Evolutionary conservation across 495 filamentous ascomycete species (phyloP), one percentile per base, ranked within the genome.

Genomic region (Apodospora peruviana): DNA sequence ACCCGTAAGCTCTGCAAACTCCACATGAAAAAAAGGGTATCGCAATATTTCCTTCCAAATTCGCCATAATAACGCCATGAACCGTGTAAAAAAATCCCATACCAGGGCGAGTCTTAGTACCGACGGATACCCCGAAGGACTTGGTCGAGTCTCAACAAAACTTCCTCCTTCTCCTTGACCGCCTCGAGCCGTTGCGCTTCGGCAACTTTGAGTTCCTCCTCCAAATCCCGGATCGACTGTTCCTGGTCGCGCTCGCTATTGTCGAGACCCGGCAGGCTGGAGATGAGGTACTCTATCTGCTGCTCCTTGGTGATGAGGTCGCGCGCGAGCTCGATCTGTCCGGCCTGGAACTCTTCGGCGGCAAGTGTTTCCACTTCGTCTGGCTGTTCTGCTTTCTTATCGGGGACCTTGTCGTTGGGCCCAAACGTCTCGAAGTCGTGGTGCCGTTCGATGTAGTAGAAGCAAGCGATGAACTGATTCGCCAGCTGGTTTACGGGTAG

Each of bases 261-360:
- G 16, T 87, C 87, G 40, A 96, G 80, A 0, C 93, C 93, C 0
- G 93, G 93, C n/a, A 98, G 69, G 14, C 77, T 76, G 2, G 79
- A 83, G 52, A 96, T 89, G 47, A 98, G 67, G 20, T 81, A 74
- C 70, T 98, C 93, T 56, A 97, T 93, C 77, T 96, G 90, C 72
- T 96, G 89, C 55, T 91, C 87, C 67, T 96, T 90, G 47, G 88
- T 68, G 43, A 98, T 84, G 0, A 98, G 74, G 59, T 96, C 91
- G 12, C 83, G 82, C 16, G 90, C 88, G 17, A 98, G 75, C 62
- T 98, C 91, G 27, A 79, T 66, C 61, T 94, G 83, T 9, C 84
- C 80, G 8, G 76, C 77, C 34, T 75, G 74, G 65, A 94, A 95
- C 12, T 75, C 73, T 34, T 81, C 74, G 0, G 86, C 76, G 1